These are phyloP conservation scores for Yamadazyma taylorii DNA, from an alignment of 1,139 yeast genomes.

Conservation along the genomic window DNA sequence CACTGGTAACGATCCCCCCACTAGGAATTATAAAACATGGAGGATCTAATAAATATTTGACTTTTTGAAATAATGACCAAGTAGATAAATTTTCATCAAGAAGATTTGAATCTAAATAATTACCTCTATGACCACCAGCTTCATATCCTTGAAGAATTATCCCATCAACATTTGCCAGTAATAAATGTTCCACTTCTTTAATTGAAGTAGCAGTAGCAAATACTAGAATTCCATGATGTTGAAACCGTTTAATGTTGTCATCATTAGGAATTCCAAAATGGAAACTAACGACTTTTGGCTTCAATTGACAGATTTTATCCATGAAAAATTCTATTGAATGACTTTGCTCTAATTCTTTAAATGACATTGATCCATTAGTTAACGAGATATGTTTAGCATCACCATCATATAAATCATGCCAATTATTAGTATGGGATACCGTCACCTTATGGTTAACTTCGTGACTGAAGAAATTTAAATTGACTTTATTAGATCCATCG, in stretches of 20 bases:
- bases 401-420: slow-evolving; percentile 19
- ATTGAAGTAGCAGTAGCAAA: slow-evolving; percentile 49
- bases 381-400: slow-evolving; percentile 16
- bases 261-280: slow-evolving; percentile 48
- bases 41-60: slow-evolving; percentile 20
- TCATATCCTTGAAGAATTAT: slow-evolving; percentile 50
- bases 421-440: slow-evolving; percentile 21
- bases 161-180: slow-evolving; percentile 36
- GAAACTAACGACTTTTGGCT: slow-evolving; percentile 44
- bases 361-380: slow-evolving; percentile 34
- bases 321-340: slow-evolving; percentile 14
- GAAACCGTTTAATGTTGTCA: slow-evolving; percentile 39
- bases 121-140: slow-evolving; percentile 59
- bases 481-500: slow-evolving; percentile 26
- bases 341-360: slow-evolving; percentile 28
- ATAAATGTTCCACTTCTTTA: slow-evolving; percentile 31
- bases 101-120: slow-evolving; percentile 24
- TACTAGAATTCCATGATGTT: slow-evolving; percentile 47
- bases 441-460: slow-evolving; percentile 20
- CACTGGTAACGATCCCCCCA: slow-evolving; percentile 44
- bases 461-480: slow-evolving; percentile 50
- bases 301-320: slow-evolving; percentile 12
- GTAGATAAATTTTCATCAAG: slow-evolving; percentile 39
- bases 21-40: slow-evolving; percentile 37
- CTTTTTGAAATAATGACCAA: slow-evolving; percentile 27